These are phyloP conservation scores for Trichoderma breve DNA, from an alignment of 2,329 filamentous ascomycete genomes.

Conservation along the genomic window DNA sequence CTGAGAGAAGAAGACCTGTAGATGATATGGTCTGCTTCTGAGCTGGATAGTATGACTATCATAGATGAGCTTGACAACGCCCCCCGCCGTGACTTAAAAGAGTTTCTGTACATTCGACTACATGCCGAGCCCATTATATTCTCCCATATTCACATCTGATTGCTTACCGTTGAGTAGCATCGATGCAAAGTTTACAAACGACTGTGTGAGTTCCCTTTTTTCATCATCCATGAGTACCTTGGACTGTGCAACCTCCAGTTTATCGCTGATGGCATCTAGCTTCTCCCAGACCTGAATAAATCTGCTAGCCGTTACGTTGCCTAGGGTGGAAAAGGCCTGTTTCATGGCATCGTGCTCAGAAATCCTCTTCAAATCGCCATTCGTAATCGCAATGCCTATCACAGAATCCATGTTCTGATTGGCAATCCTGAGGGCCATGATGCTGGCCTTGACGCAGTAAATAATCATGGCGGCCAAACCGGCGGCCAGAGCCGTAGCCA, in stretches of 20 bases:
- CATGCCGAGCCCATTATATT: neutral
- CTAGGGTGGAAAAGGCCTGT: neutral
- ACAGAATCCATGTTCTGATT: no score
- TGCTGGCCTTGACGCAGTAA: neutral
- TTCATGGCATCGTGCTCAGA: neutral
- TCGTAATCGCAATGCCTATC: neutral
- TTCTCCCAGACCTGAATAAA: neutral
- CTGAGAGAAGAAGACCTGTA: neutral
- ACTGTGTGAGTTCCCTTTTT: neutral
- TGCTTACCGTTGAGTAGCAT: neutral
- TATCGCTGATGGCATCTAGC: neutral
- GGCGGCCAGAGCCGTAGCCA: neutral
- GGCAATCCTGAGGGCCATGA: neutral
- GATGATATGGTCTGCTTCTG: neutral
- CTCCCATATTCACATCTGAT: neutral
- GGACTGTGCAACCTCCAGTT: neutral
- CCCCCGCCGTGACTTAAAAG: no score
- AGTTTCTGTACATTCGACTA: neutral
- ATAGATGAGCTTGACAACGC: no score
- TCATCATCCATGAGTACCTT: neutral
- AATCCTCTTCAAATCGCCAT: neutral
- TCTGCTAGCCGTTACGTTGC: neutral
- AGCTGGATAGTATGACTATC: no score
- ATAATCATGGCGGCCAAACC: neutral
- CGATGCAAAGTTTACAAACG: neutral